These are phyloP conservation scores for Suhomyces ambrosiae DNA, from an alignment of 1,139 yeast species.

Conservation along the genomic window DNA sequence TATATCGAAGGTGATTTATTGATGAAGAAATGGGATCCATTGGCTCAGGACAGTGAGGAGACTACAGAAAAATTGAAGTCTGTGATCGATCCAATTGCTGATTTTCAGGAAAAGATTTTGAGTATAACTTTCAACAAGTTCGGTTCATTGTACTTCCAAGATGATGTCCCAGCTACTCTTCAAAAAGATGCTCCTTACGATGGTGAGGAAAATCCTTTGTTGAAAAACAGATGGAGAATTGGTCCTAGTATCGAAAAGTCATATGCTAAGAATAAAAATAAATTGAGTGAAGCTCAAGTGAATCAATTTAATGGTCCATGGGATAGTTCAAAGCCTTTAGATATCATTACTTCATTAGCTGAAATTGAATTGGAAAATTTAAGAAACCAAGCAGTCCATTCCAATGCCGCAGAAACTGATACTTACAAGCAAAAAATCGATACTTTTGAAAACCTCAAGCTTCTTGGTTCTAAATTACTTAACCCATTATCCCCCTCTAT, in stretches of 20 bases:
- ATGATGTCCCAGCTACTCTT: conserved; percentile 53
- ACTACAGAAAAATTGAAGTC: conserved; percentile 49
- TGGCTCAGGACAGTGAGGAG: conserved; percentile 44
- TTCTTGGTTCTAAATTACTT: conserved; percentile 57
- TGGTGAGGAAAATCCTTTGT: conserved; percentile 57
- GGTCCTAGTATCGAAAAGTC: conserved; percentile 87
- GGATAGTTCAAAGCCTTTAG: conserved; percentile 56
- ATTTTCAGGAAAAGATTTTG: conserved; percentile 56
- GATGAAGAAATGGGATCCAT: conserved; percentile 91
- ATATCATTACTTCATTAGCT: conserved; percentile 65
- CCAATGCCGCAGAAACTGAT: conserved; percentile 3
- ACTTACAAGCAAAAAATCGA: conserved; percentile 51
- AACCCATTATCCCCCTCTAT: conserved; percentile 52
- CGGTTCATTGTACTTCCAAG: conserved; percentile 79
- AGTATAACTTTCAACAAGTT: conserved; percentile 62
- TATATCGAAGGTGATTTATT: conserved; percentile 74
- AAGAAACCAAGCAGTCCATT: conserved; percentile 18
- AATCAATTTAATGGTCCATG: conserved; percentile 74
- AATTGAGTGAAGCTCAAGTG: conserved; percentile 46
- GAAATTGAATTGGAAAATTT: conserved; percentile 66
- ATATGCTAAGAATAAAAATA: conserved; percentile 68
- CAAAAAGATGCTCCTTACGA: conserved; percentile 58
- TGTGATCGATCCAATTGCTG: conserved; percentile 64
- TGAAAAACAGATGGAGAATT: conserved; percentile 77
- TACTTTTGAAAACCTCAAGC: conserved; percentile 61